Percentiles rank a stretch among this genome's conserved stretches.
Evolutionary conservation across 1,139 yeast genomes (phyloP).

Genomic region (Diutina mesorugosa): DNA sequence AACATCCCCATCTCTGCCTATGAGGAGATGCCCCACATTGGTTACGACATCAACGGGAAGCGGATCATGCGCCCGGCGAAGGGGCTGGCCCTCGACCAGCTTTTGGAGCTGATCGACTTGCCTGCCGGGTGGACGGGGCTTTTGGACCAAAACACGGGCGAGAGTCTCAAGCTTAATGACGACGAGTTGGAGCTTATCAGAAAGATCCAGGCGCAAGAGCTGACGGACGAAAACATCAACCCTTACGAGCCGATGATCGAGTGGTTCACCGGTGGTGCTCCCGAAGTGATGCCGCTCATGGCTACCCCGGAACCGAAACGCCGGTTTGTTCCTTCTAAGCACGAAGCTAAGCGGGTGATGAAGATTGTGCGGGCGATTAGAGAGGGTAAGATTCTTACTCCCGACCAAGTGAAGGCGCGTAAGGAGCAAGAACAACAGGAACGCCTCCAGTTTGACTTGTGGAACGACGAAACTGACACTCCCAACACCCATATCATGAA

Average conservation of each 20-base stretch:
- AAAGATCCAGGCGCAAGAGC: conserved; percentile 76
- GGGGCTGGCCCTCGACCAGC: conserved; percentile 84
- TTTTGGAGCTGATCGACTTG: conserved; percentile 78
- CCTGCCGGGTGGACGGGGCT: conserved; percentile 99
- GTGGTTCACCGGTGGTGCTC: conserved; percentile 73
- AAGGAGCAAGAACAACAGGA: conserved; percentile 41
- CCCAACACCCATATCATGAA: conserved; percentile 66
- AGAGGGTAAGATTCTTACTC: conserved; percentile 86
- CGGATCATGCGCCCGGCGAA: conserved; percentile 98
- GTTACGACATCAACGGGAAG: conserved; percentile 93
- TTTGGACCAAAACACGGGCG: conserved; percentile 81
- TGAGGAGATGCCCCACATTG: conserved; percentile 95
- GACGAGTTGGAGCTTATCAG: conserved; percentile 86
- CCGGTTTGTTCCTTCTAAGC: conserved; percentile 91
- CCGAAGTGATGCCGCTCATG: conserved; percentile 83
- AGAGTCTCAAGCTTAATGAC: conserved; percentile 69
- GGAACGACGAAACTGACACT: conserved; percentile 56
- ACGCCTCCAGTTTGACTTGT: conserved; percentile 53
- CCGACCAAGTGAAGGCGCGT: conserved; percentile 27
- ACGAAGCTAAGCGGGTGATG: conserved; percentile 93
- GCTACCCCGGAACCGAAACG: conserved; percentile 96
- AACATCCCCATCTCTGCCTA: conserved; percentile 86
- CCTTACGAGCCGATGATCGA: conserved; percentile 93
- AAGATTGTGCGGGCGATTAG: conserved; percentile 92
- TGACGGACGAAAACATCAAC: conserved; percentile 65